Percentiles rank a stretch among this genome's conserved stretches.
These are phyloP conservation scores for Phaeosphaeriaceae sp. DNA, from an alignment of 2,329 filamentous ascomycete genomes.

Conservation along the genomic window DNA sequence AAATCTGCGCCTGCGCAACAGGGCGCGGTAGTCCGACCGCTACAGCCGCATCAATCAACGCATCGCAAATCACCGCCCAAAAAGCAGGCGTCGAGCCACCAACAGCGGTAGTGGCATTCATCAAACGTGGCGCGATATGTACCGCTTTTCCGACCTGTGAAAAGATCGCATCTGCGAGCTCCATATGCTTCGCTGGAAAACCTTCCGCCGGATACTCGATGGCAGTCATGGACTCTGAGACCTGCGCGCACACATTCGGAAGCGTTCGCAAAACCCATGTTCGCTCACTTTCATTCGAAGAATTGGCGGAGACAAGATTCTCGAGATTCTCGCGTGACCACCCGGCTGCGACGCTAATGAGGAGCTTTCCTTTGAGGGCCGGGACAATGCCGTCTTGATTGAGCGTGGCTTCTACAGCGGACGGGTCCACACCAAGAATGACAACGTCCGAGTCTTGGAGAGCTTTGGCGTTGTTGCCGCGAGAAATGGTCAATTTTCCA, in stretches of 20 bases:
- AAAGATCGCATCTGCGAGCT: constrained; percentile 31
- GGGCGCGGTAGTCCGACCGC: constrained; percentile 35
- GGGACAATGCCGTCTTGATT: constrained; percentile 46
- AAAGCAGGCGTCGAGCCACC: constrained; percentile 42
- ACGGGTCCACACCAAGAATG: constrained; percentile 58
- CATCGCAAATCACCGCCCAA: constrained; percentile 41
- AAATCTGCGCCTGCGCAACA: constrained; percentile 37
- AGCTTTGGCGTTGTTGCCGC: constrained; percentile 47
- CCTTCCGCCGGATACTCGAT: constrained; percentile 32
- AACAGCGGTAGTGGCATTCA: constrained; percentile 39
- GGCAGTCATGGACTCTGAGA: constrained; percentile 52
- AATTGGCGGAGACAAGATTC: constrained; percentile 19
- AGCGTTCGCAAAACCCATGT: constrained; percentile 51
- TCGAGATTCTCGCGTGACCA: constrained; percentile 48
- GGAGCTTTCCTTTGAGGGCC: constrained; percentile 54
- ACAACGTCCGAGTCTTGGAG: constrained; percentile 49
- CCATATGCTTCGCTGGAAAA: constrained; percentile 20
- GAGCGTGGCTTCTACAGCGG: constrained; percentile 52
- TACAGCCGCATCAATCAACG: constrained; percentile 39
- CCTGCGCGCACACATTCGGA: constrained; percentile 55
- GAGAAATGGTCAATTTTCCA: constrained; percentile 41
- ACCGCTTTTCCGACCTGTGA: constrained; percentile 29
- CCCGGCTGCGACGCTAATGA: constrained; percentile 61
- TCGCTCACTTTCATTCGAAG: constrained; percentile 12
- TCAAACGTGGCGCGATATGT: constrained; percentile 26